Percentiles rank a stretch among this genome's conserved stretches.
phyloP scores from a whole-genome alignment of 1,284 basidiomycete species.

The Naganishia albida region DNA sequence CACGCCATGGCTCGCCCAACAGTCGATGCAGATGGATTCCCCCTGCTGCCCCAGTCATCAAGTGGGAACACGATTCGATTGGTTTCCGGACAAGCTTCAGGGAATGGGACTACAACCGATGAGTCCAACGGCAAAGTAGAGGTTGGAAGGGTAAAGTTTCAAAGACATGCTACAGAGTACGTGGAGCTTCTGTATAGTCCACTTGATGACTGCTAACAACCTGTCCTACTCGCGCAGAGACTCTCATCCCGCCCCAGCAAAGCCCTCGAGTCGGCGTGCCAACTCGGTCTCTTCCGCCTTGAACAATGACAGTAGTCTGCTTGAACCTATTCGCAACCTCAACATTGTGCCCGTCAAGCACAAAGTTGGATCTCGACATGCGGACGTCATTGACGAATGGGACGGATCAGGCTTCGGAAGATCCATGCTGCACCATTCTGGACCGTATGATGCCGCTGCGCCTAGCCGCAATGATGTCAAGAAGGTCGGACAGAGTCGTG shows the following conservation, averaged over 20 bases:
- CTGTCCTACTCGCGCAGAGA: background rate
- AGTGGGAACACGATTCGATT: conserved; percentile 16
- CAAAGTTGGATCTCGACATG: conserved; percentile 40
- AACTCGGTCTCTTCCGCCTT: conserved; percentile 14
- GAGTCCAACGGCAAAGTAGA: conserved; percentile 12
- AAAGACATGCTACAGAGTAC: conserved; percentile 25
- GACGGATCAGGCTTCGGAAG: conserved; percentile 53
- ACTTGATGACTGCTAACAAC: background rate
- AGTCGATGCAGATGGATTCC: conserved; percentile 21
- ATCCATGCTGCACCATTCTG: conserved; percentile 37
- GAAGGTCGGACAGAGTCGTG: conserved; percentile 38
- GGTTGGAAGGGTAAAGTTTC: conserved; percentile 13
- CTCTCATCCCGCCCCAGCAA: background rate
- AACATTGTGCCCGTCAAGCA: conserved; percentile 34
- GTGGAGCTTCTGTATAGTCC: background rate
- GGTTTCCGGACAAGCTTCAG: conserved; percentile 11
- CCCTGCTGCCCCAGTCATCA: conserved; percentile 14
- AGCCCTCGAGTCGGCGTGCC: conserved; percentile 19
- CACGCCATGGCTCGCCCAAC: conserved; percentile 5
- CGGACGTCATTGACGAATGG: conserved; percentile 54
- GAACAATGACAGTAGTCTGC: conserved; percentile 1
- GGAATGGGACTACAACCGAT: background rate
- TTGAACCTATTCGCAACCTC: conserved; percentile 32
- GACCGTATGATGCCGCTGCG: conserved; percentile 54
- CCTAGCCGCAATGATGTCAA: conserved; percentile 51